Evolutionary conservation across 2,329 filamentous ascomycete genomes (phyloP).

Genomic region (Fusarium longipes): DNA sequence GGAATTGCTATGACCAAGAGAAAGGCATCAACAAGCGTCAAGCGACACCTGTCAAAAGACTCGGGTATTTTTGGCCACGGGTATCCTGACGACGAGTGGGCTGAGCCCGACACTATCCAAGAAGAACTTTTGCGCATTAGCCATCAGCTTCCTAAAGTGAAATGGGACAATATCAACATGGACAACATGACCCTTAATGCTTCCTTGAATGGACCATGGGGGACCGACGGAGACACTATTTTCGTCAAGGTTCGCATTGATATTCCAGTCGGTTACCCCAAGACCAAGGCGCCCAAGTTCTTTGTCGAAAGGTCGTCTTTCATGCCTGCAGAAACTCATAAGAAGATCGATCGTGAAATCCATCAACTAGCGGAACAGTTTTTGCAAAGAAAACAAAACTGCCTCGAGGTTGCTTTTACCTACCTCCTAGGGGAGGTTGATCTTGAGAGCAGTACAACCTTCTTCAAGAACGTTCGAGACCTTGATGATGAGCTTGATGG

Average conservation of each 20-base stretch:
- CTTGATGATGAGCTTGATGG: slow-evolving; percentile 67
- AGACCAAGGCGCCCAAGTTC: slow-evolving; percentile 67
- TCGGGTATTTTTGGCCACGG: slow-evolving; percentile 62
- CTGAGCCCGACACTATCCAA: slow-evolving; percentile 70
- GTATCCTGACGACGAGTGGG: slow-evolving; percentile 68
- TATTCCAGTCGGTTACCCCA: slow-evolving; percentile 70
- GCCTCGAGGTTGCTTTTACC: slow-evolving; percentile 69
- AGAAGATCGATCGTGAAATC: slow-evolving; percentile 64
- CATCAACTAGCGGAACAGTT: slow-evolving; percentile 67
- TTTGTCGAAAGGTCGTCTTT: slow-evolving; percentile 70
- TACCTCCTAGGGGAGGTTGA: slow-evolving; percentile 73
- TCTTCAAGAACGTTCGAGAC: slow-evolving; percentile 73
- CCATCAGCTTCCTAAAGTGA: slow-evolving; percentile 70
- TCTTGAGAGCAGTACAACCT: slow-evolving; percentile 68
- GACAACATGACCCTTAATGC: slow-evolving; percentile 68
- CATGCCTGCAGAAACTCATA: slow-evolving; percentile 67
- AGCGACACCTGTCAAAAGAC: slow-evolving; percentile 64
- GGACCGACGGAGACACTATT: slow-evolving; percentile 64
- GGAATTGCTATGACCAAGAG: slow-evolving; percentile 72
- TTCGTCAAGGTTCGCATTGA: slow-evolving; percentile 72
- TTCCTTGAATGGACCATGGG: slow-evolving; percentile 75
- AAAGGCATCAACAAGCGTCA: slow-evolving; percentile 56
- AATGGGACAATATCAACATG: slow-evolving; percentile 73
- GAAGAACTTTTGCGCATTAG: slow-evolving; percentile 73
- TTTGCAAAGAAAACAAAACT: slow-evolving; percentile 68